A percentile compares a stretch with the other conserved stretches of the same genome.
phyloP scores from a whole-genome alignment of 257 asterid genomes.

The Prunella vulgaris region DNA sequence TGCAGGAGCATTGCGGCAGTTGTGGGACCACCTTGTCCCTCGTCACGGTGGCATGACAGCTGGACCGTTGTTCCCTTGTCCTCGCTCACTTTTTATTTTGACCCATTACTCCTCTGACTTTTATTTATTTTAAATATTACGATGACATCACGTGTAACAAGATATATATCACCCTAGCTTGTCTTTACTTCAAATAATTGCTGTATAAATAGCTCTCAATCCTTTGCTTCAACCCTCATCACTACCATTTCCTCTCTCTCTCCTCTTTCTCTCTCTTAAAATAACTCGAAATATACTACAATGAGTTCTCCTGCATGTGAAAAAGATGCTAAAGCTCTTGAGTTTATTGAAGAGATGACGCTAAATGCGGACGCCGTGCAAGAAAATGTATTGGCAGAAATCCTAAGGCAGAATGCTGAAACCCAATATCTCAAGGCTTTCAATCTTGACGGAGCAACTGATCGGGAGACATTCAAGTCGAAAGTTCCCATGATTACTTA shows the following conservation, averaged over 20 bases:
- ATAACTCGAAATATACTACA: slow-evolving; percentile 38
- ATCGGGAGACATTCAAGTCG: slow-evolving; percentile 7
- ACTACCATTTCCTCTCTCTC: background rate
- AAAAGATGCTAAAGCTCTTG: slow-evolving; percentile 37
- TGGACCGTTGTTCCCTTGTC: too few species aligned
- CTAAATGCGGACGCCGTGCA: slow-evolving; percentile 24
- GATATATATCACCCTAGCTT: background rate
- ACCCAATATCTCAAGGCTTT: slow-evolving; percentile 29
- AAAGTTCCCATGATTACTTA: slow-evolving; percentile 16
- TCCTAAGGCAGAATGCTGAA: slow-evolving; percentile 28
- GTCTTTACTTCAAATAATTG: background rate
- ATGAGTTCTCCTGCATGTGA: slow-evolving; percentile 62
- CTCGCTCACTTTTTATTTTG: too few species aligned
- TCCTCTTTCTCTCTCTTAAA: slow-evolving; percentile 19
- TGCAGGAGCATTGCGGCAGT: too few species aligned
- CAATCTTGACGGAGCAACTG: slow-evolving; percentile 11
- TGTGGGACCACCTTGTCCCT: background rate
- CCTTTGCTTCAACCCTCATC: background rate
- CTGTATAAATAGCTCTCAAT: slow-evolving; percentile 31
- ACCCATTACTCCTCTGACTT: too few species aligned
- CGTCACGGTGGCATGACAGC: slow-evolving; percentile 7
- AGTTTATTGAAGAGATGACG: slow-evolving; percentile 35
- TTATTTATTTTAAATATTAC: too few species aligned
- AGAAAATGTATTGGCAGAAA: slow-evolving; percentile 18
- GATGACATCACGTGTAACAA: too few species aligned